phyloP scores from a whole-genome alignment of 805 yeast genomes.

The Saturnispora galanensis region DNA sequence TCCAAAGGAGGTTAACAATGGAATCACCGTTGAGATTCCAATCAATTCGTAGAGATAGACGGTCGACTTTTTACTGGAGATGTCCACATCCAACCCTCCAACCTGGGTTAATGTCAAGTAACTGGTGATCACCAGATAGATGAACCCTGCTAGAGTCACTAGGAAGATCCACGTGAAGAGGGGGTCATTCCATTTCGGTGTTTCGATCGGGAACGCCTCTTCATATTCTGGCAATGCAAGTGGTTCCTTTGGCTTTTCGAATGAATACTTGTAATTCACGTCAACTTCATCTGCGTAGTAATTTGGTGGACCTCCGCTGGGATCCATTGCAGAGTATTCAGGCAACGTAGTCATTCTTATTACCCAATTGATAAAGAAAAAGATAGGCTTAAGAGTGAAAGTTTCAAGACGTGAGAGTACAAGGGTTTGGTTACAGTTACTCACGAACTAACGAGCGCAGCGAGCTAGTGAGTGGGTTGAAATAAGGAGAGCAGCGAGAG shows the following conservation, averaged over 20 bases:
- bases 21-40: slow-evolving; percentile 11
- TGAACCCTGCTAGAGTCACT: slow-evolving; percentile 16
- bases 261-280: slow-evolving; percentile 22
- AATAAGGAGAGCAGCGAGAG: too few species aligned
- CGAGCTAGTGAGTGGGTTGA: too few species aligned
- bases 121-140: slow-evolving; percentile 1
- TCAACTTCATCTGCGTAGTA: slow-evolving; percentile 18
- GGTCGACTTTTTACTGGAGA: not conserved
- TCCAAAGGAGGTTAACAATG: slow-evolving; percentile 17
- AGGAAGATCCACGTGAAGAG: slow-evolving; percentile 48
- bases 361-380: not conserved
- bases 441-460: too few species aligned
- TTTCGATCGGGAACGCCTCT: slow-evolving; percentile 55
- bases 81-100: slow-evolving; percentile 3
- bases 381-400: not conserved
- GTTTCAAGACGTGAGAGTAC: too few species aligned
- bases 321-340: slow-evolving; percentile 1
- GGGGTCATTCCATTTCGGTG: slow-evolving; percentile 63
- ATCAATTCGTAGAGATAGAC: slow-evolving; percentile 5
- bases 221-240: slow-evolving; percentile 38
- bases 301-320: slow-evolving; percentile 4
- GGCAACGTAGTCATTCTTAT: slow-evolving; percentile 1
- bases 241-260: slow-evolving; percentile 25
- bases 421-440: too few species aligned
- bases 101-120: slow-evolving; percentile 6